A percentile compares a stretch with the other conserved stretches of the same genome.
Conservation (phyloP, 2,329 filamentous ascomycete species). For the Paraconiothyrium sp. region DNA sequence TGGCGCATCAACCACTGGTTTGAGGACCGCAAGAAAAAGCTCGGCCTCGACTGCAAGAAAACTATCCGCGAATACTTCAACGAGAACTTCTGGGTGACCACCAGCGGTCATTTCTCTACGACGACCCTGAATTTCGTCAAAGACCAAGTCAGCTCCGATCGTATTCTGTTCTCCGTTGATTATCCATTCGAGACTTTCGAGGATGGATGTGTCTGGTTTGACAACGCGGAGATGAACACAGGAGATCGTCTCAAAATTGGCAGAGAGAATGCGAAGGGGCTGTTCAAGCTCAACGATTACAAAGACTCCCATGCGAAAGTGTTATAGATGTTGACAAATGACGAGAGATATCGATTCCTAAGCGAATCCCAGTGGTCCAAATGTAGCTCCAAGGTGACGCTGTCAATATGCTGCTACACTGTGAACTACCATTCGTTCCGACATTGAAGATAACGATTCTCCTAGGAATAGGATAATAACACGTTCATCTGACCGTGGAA, state of each 20-base stretch:
- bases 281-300: constrained; percentile 46
- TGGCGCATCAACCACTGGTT: constrained; percentile 60
- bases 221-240: constrained; percentile 51
- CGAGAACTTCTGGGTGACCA: constrained; percentile 67
- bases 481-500: too few relatives aligned
- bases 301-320: constrained; percentile 31
- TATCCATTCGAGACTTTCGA: constrained; percentile 60
- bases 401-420: too few relatives aligned
- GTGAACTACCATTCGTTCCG: too few relatives aligned
- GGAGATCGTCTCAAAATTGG: constrained; percentile 54
- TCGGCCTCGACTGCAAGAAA: constrained; percentile 58
- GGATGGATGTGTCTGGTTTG: constrained; percentile 57
- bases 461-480: too few relatives aligned
- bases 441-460: too few relatives aligned
- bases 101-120: constrained; percentile 65
- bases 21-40: constrained; percentile 63
- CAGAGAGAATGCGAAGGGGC: constrained; percentile 57
- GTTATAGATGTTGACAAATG: not conserved
- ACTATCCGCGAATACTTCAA: constrained; percentile 63
- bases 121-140: constrained; percentile 61
- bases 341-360: not conserved
- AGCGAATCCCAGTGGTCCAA: not conserved
- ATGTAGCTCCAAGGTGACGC: too few relatives aligned
- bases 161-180: constrained; percentile 64
- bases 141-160: constrained; percentile 59